Evolutionary conservation across 2,329 filamentous ascomycete species (phyloP).

Genomic region (Capronia americana): DNA sequence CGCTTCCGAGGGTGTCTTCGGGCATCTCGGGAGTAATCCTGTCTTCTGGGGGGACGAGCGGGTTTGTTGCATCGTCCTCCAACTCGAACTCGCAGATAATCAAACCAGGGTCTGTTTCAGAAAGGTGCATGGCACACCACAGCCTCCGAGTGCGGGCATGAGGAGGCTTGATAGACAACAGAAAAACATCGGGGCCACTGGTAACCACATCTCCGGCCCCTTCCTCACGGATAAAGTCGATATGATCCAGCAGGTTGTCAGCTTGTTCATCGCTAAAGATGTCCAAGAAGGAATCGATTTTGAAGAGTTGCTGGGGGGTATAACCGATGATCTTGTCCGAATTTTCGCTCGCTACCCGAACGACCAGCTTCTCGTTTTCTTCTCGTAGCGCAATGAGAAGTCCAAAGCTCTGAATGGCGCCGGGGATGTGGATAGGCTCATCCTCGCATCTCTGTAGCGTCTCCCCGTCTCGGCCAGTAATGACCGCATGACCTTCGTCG

Average conservation of each 20-base stretch:
- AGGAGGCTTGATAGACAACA: conserved; percentile 71
- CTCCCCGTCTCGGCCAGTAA: conserved; percentile 76
- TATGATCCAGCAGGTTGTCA: conserved; percentile 82
- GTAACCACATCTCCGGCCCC: conserved; percentile 70
- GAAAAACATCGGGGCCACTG: conserved; percentile 87
- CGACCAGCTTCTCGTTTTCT: conserved; percentile 71
- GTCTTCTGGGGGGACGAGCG: conserved; percentile 68
- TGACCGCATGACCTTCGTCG: conserved; percentile 78
- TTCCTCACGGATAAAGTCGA: conserved; percentile 86
- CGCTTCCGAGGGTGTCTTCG: conserved; percentile 74
- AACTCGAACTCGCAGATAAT: conserved; percentile 89
- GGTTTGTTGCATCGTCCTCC: conserved; percentile 75
- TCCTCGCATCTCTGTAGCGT: conserved; percentile 83
- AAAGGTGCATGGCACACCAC: conserved; percentile 87
- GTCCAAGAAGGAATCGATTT: conserved; percentile 76
- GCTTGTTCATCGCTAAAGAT: conserved; percentile 83
- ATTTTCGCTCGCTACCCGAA: conserved; percentile 82
- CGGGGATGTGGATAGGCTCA: conserved; percentile 87
- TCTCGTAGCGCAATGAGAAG: conserved; percentile 76
- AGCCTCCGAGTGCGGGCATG: conserved; percentile 67
- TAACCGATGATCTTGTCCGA: conserved; percentile 76
- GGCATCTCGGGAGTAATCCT: conserved; percentile 64
- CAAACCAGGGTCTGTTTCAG: conserved; percentile 69
- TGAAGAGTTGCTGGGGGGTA: conserved; percentile 76
- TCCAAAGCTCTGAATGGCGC: conserved; percentile 81